Base-by-base conservation (phyloP, 129 eudicot species). In the Helichrysum umbraculigerum region DNA sequence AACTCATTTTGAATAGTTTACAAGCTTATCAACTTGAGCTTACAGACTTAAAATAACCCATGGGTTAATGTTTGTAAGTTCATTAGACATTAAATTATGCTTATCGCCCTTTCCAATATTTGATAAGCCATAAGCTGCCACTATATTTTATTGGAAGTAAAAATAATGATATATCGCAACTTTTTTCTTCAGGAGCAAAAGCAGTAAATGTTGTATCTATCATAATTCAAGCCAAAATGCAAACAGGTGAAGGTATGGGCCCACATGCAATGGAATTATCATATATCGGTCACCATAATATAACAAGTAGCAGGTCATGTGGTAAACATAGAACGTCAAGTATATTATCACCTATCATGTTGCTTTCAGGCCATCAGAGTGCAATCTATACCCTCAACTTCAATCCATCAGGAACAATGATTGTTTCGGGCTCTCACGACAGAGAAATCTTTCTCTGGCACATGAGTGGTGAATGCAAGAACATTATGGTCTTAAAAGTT, bases 361-460 rank as follows among this genome's bases (percentile, higher is more conserved):
- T 92, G 73, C 84, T 92, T 28, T 28, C 95, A 0, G 96, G 98
- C 6, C 96, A 92, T 74, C 96, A 90, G 71, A 90, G 98, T 82
- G 96, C 90, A 5, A 58, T 92, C 71, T 92, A 92, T 79, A 84
- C 96, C 32, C 68, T 92, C 87, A 92, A 92, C 81, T 92, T 90
- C 67, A 92, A 92, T n/a, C n/a, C n/a, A n/a, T n/a, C n/a, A n/a
- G n/a, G n/a, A n/a, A n/a, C n/a, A n/a, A n/a, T n/a, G n/a, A n/a
- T 90, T 33, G 98, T 94, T 11, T 93, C 98, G 25, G 94, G 98
- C 19, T 93, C 98, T 22, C 97, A 91, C 17, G 97, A 93, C 81
- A 76, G 83, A 81, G 98, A 93, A 78, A 91, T 91, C 54, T 93
- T 90, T 50, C 82, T 91, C 19, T 93, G 98, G 98, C 78, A 87